A percentile compares a stretch with the other conserved stretches of the same genome.
These are phyloP conservation scores for Akanthomyces dipterigenus DNA, from an alignment of 2,329 filamentous ascomycete species.

Conservation along the genomic window DNA sequence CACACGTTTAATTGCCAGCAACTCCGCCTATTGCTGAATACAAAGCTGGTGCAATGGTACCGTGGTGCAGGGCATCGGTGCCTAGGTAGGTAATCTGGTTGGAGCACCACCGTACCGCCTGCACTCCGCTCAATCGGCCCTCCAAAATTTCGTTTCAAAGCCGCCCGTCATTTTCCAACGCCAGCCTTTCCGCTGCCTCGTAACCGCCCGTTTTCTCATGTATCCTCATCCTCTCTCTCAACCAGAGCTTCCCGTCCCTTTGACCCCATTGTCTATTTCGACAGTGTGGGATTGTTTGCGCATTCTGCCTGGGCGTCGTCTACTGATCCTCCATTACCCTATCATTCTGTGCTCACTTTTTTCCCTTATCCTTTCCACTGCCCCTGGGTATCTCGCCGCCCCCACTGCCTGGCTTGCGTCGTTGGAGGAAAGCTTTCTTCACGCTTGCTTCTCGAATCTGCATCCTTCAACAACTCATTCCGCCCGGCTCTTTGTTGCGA, in stretches of 20 bases:
- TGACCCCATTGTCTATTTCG: conserved; percentile 15
- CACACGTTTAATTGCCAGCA: too few species aligned
- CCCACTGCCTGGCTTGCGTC: neutral
- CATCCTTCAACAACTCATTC: neutral
- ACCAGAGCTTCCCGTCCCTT: conserved; percentile 8
- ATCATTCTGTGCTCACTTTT: conserved; percentile 17
- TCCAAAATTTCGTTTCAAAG: conserved; percentile 4
- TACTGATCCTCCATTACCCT: neutral
- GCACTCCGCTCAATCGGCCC: neutral
- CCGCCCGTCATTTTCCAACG: neutral
- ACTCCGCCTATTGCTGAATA: too few species aligned
- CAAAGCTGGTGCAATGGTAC: too few species aligned
- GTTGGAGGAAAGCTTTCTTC: conserved; percentile 8
- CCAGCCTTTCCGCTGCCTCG: neutral
- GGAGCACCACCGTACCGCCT: neutral
- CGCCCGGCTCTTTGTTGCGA: neutral
- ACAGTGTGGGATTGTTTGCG: conserved; percentile 17
- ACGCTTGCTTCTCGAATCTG: neutral
- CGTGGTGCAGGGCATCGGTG: too few species aligned
- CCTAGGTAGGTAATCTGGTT: too few species aligned
- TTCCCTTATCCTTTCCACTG: conserved; percentile 3
- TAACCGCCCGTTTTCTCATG: conserved; percentile 4
- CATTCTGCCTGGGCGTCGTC: conserved; percentile 15
- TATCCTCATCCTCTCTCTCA: conserved; percentile 14
- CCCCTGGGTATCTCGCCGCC: neutral